Base-by-base conservation (phyloP, 257 asterid species). In the Nicotiana noctiflora region DNA sequence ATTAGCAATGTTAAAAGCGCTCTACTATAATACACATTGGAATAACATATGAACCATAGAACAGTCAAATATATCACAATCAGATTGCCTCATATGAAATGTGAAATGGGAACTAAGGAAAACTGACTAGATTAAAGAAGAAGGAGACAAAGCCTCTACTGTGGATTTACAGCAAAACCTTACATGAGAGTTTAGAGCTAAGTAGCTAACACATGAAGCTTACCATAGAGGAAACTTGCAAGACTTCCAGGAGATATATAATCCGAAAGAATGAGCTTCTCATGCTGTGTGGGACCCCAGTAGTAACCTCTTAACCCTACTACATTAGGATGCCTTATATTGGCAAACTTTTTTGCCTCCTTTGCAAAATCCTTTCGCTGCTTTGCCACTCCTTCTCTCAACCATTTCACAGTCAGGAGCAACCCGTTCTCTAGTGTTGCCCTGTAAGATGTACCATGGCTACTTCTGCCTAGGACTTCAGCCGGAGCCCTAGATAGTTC, bases 211-310 rank as follows among this genome's bases (percentile, higher is more conserved):
- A 77, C 34, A 31, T 15, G 78, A 59, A 31, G 65, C 52, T 87
- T 90, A 96, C 99, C 99, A 2, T 93, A 94, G 81, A 96, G 96
- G 85, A 90, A 96, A 80, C 93, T 90, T 17, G 98, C 96, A 75
- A 96, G 98, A 83, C 97, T 91, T 72, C 99, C 99, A 7, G 98
- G 98, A 84, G 99, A 90, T n/a, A 96, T 89, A 87, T 92, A 92
- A 82, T 96, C 98, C 2, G 99, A 94, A 62, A 96, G 98, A 84
- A 96, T 96, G 72, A 96, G 94, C 92, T 96, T 94, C 91, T 96
- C 98, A 8, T 96, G 99, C 76, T 96, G 99, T 17, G 98, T 96
- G 49, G 99, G 97, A 1, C 99, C 99, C 99, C 99, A 96, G 78
- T 96, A 96, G 86, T 96, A 96, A 19, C 99, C 99, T 88, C 99